Conservation (phyloP, 2,329 filamentous ascomycete species). For the Xylariaceae sp. region DNA sequence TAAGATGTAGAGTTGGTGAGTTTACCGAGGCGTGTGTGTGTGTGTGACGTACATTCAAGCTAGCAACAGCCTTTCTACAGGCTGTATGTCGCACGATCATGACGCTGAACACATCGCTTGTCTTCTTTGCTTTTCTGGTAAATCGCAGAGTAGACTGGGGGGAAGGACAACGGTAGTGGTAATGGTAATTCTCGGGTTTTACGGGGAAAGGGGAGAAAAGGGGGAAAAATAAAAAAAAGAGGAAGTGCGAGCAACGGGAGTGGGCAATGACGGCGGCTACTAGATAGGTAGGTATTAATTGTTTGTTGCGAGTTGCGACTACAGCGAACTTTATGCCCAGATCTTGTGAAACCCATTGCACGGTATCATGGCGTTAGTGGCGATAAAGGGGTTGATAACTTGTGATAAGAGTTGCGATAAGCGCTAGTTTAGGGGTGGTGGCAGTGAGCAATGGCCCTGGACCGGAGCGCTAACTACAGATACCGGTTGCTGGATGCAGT, state of each 20-base stretch:
- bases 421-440: not conserved
- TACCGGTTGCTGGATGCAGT: too few species aligned
- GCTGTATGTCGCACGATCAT: conserved; percentile 39
- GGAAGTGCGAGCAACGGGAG: not conserved
- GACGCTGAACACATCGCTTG: conserved; percentile 23
- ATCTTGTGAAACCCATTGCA: conserved; percentile 4
- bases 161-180: too few species aligned
- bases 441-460: not conserved
- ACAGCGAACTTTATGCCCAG: conserved; percentile 12
- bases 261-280: not conserved
- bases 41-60: conserved; percentile 32
- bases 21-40: conserved; percentile 7
- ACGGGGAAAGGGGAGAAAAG: not conserved
- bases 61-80: conserved; percentile 36
- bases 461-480: not conserved
- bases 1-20: not conserved
- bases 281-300: too few species aligned
- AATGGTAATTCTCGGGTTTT: not conserved
- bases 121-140: not conserved
- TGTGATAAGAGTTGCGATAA: not conserved
- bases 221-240: not conserved
- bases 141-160: not conserved
- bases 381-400: conserved; percentile 10
- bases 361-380: not conserved
- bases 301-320: not conserved